Evolutionary conservation across 176 grass and related monocot species (phyloP), one percentile per base, ranked within the genome.

Genomic region (Oryza coarctata): DNA sequence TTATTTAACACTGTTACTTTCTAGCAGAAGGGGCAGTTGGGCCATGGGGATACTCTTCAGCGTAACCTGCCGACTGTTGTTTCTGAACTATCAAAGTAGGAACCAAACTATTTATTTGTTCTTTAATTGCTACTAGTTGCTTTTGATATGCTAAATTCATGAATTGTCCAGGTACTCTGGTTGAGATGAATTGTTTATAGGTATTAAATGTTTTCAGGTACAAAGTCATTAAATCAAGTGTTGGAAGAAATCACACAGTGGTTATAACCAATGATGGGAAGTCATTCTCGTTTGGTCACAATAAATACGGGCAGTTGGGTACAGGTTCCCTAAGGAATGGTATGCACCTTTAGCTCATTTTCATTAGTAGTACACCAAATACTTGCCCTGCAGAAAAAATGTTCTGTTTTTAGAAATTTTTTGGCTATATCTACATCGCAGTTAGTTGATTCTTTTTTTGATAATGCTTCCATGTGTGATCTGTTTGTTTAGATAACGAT

Each of bases 1-100:
- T 76, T 69, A 57, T 85, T 92, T 50, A 80, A 84, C 55, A 39
- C 63, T 80, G 22, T 30, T 70, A 10, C 79, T 82, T 86, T 69
- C 76, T 88, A 63, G 84, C 92, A 99, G 96, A 99, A 99, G 87
- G 96, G 96, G 49, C 96, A 99, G 68, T 85, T 99, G 81, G 93
- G 96, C 29, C 93, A 95, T 77, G 96, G 96, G 2, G 96, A 99
- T 76, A 92, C 82, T 77, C 68, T 90, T 90, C 82, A 88, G 66
- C 89, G 96, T 62, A 91, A 83, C 77, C 85, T 88, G 67, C 96
- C 96, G 36, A 99, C 96, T 63, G 63, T 94, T 83, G 93, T 95
- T 75, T 86, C 93, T 74, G 78, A 85, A 84, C 87, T 99, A 84
- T 95, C 93, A 74, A 93, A 88, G 96, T 99, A 76, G 89, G 80